Percentiles rank a stretch among this genome's conserved stretches.
These are phyloP conservation scores for Rhodamnia rubescens DNA, from an alignment of 345 rosid species.

Conservation along the genomic window DNA sequence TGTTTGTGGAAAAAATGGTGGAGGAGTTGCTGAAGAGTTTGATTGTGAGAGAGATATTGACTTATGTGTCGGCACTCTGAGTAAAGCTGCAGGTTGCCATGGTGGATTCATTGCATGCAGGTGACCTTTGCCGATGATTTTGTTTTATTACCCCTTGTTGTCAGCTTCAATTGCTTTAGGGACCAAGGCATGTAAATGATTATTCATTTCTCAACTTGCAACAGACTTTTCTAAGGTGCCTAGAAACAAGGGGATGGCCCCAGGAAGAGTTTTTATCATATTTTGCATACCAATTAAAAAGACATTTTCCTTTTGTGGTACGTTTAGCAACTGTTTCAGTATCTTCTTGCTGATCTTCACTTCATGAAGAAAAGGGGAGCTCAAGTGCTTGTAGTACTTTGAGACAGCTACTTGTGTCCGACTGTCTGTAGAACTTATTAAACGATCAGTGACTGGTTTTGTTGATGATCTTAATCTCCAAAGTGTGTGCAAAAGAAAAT, in stretches of 20 bases:
- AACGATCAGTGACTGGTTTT: neutral
- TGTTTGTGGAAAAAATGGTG: constrained; percentile 85
- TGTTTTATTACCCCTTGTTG: neutral
- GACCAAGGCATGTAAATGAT: neutral
- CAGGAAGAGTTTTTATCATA: neutral
- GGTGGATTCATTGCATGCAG: constrained; percentile 98
- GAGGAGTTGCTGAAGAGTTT: constrained; percentile 86
- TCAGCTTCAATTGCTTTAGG: neutral
- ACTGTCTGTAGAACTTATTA: neutral
- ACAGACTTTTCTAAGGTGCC: neutral
- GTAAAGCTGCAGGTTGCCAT: constrained; percentile 98
- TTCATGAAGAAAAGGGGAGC: neutral
- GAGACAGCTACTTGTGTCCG: neutral
- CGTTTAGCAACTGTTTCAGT: neutral
- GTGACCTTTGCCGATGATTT: constrained; percentile 14
- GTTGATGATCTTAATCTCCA: neutral
- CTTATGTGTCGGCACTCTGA: constrained; percentile 80
- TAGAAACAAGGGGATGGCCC: neutral
- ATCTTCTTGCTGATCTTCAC: neutral
- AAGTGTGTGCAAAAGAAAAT: neutral
- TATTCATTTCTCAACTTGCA: neutral
- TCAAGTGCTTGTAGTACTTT: neutral
- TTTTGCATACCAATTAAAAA: neutral
- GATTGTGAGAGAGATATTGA: constrained; percentile 77
- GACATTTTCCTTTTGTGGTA: neutral